A percentile compares a stretch with the other conserved stretches of the same genome.
Conservation (phyloP, 23 red algal genomes). For the Chondrus crispus region DNA sequence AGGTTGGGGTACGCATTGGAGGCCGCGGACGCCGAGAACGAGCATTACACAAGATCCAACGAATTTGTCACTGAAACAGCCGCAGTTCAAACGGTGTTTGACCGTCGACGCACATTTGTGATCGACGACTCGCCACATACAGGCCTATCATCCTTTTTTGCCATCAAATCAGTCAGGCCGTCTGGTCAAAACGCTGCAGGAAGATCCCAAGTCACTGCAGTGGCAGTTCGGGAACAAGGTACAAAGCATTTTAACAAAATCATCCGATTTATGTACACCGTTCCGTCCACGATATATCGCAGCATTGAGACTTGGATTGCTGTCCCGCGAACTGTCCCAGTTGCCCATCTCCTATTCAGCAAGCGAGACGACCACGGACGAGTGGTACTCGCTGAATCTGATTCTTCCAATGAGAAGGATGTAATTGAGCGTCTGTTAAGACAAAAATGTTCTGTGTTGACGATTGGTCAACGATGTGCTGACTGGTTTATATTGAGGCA, state of each 20-base stretch:
- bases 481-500: neutral
- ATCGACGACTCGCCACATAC: neutral
- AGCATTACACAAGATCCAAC: neutral
- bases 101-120: neutral
- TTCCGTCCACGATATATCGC: neutral
- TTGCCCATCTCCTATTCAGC: neutral
- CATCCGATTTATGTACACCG: conserved; percentile 2
- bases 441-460: neutral
- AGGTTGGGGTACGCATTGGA: neutral
- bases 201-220: neutral
- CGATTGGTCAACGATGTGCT: neutral
- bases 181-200: neutral
- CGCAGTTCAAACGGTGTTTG: neutral
- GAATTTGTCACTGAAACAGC: neutral
- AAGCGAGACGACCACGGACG: neutral
- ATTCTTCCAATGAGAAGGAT: neutral
- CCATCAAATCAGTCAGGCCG: neutral
- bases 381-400: neutral
- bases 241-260: neutral
- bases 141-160: neutral
- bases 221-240: neutral
- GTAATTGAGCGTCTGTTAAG: neutral
- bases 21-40: neutral
- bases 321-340: neutral
- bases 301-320: conserved; percentile 10